Base-by-base conservation (phyloP, 306 rosid genomes). In the Luffa acutangula region DNA sequence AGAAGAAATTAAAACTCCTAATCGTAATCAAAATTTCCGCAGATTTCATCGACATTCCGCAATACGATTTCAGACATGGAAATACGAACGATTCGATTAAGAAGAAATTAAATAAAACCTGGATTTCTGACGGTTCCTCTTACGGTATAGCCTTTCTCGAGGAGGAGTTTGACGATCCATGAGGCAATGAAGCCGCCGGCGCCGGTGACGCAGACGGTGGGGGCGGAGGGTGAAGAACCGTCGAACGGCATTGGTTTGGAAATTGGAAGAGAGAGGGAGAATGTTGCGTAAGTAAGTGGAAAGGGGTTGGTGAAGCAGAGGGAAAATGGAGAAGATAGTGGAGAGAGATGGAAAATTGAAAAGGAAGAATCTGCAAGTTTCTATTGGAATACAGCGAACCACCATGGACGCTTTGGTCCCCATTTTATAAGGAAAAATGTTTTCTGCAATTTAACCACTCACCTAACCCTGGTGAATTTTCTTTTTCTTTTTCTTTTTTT, bases 101-200 rank as follows among this genome's bases (percentile, higher is more conserved):
- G 31, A 39, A n/a, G 9, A 20, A 48, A 9, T 49, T 14, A 1
- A 10, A 57, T 64, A 39, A 2, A 9, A 87, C 98, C 97, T 81
- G 98, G 98, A 80, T 95, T 95, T 80, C 98, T 77, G 20, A 92
- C 78, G 49, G 98, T 95, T 81, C 98, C 98, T 86, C 85, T 89
- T 7, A 95, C 98, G 57, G 82, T 65, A 82, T 95, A 95, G 49
- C 97, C 97, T 85, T 84, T 90, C 53, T 90, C 83, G 0, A 95
- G 87, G 25, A 95, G 89, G 56, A 89, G 86, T 25, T 92, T 92
- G 4, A 92, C 98, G 0, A 91, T 87, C 98, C 98, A 95, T 2
- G 98, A 92, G 9, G 97, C 98, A 57, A 95, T 91, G 87, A 92
- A 95, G 11, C 98, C 98, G 3, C 93, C 97, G 21, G 98, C 98